phyloP scores from a whole-genome alignment of 164 flowering plant species.

The Tinospora cordifolia region DNA sequence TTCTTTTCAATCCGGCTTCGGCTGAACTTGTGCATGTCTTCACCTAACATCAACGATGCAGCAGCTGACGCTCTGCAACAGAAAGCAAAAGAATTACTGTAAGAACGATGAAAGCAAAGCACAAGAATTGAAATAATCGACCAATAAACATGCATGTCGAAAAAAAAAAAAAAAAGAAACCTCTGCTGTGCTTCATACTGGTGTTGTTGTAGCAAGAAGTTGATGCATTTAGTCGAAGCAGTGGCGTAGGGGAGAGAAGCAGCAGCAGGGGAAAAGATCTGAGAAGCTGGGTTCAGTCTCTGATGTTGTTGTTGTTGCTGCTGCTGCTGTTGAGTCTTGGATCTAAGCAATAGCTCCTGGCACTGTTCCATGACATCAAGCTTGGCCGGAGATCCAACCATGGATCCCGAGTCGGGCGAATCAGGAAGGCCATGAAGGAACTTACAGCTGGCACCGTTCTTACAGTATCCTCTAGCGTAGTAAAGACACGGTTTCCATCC shows the following conservation, averaged over 20 bases:
- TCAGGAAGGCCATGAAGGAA: constrained; percentile 38
- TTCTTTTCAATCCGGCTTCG: constrained; percentile 38
- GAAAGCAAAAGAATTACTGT: no score
- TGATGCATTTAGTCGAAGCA: constrained; percentile 15
- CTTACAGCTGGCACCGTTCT: constrained; percentile 51
- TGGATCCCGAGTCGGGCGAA: constrained; percentile 15
- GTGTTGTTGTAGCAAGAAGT: constrained; percentile 30
- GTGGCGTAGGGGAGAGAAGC: constrained; percentile 32
- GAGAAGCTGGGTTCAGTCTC: constrained; percentile 22
- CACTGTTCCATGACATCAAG: constrained; percentile 48
- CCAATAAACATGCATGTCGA: no score
- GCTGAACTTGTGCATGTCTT: constrained; percentile 49
- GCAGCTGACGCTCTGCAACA: constrained; percentile 47
- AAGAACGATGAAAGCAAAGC: no score
- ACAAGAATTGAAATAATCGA: no score
- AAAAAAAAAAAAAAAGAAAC: no score
- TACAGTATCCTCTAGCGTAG: constrained; percentile 61
- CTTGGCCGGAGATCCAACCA: constrained; percentile 44
- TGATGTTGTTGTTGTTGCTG: constrained; percentile 32
- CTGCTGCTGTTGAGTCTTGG: constrained; percentile 40
- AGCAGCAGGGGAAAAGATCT: constrained; percentile 42
- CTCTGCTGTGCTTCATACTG: constrained; percentile 52
- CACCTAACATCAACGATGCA: constrained; percentile 50
- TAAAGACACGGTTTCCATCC: constrained; percentile 68
- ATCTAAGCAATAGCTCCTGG: constrained; percentile 38